A percentile compares a stretch with the other conserved stretches of the same genome.
These are phyloP conservation scores for Paraleonurus japonicus DNA, from an alignment of 257 asterid species.

Conservation along the genomic window DNA sequence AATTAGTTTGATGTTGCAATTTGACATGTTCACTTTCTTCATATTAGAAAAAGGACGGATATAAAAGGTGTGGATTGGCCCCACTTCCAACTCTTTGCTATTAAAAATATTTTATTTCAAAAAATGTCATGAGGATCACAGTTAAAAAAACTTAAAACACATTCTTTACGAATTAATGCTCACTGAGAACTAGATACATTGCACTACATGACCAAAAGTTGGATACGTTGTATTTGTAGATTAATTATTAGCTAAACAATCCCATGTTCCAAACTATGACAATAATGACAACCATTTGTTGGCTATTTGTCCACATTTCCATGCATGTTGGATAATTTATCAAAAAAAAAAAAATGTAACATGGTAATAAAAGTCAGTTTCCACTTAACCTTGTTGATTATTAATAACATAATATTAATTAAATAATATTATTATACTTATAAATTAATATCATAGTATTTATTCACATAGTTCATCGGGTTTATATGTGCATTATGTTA, in stretches of 20 bases:
- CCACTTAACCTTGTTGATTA: too few relatives aligned
- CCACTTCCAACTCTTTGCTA: neutral
- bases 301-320: neutral
- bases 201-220: conserved; percentile 1
- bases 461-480: too few relatives aligned
- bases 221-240: conserved; percentile 4
- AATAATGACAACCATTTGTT: neutral
- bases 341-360: too few relatives aligned
- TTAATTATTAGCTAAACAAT: neutral
- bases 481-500: too few relatives aligned
- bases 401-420: too few relatives aligned
- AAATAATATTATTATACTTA: too few relatives aligned
- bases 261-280: neutral
- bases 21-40: neutral
- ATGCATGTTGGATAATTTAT: neutral
- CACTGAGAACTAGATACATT: conserved; percentile 5
- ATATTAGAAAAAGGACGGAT: neutral
- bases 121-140: neutral
- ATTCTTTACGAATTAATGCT: neutral
- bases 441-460: too few relatives aligned
- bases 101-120: neutral
- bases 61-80: neutral
- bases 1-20: neutral
- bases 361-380: too few relatives aligned
- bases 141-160: neutral